Base-by-base conservation (phyloP, 2,329 filamentous ascomycete species). In the Monosporascus ibericus region DNA sequence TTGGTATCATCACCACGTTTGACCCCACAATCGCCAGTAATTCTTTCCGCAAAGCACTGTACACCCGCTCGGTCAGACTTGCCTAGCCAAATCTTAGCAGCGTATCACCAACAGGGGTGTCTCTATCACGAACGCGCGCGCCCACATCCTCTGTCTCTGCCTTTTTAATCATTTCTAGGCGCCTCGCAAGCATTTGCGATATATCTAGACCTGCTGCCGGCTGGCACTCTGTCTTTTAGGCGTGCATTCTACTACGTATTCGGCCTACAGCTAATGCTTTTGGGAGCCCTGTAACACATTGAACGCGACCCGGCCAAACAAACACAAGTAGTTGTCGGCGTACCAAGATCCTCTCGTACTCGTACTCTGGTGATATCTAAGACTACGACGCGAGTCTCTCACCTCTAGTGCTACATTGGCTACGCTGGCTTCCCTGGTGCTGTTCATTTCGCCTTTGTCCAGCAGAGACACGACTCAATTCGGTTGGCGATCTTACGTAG, bases 351-450 rank as follows among this genome's bases (percentile, higher is more conserved):
- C 22, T 27, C 42, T 30, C 42, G 42, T 46, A 46, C 42, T 46
- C 42, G 42, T 46, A 30, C 42, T 46, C 27, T 24, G 48, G 38
- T 39, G 48, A 49, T 42, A 24, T 20, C 18, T 49, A 40, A 37
- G 48, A 49, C 48, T 42, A 25, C 36, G 40, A 18, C 37, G 22
- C 24, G 48, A 24, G 22, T 25, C 24, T 24, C 22, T 44, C 20
- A 46, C 42, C 42, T 27, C n/a, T 25, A 46, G 42, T 46, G 22
- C 20, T 22, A 20, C 40, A 58, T 53, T 54, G 58, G 48, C 49
- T 52, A 47, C 52, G 52, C 50, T 27, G 47, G 36, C 37, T 57
- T 52, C 53, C 42, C 39, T 54, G 54, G 48, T 56, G 49, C 47
- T 42, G 47, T 53, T 53, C 51, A 44, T 50, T 51, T 24, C 44